These are phyloP conservation scores for Boletellus sp. DNA, from an alignment of 1,284 basidiomycete genomes.

Conservation along the genomic window DNA sequence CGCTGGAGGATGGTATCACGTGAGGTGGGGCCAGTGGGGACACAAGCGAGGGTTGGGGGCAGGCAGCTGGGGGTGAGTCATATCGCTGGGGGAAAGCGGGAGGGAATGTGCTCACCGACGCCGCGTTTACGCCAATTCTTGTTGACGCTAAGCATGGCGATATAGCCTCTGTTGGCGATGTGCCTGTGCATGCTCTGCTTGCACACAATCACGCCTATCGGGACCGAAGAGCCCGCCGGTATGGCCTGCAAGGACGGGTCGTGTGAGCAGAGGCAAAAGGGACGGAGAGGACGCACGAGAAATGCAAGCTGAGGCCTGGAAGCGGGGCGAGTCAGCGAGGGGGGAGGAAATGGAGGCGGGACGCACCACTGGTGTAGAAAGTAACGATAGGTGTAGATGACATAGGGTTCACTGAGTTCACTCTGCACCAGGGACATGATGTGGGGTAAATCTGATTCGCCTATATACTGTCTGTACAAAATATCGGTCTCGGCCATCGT, in stretches of 20 bases:
- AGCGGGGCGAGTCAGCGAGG: slow-evolving; percentile 6
- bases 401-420: slow-evolving; percentile 94
- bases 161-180: slow-evolving; percentile 84
- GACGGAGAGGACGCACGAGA: slow-evolving; percentile 53
- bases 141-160: slow-evolving; percentile 94
- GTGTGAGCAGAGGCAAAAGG: slow-evolving; percentile 2
- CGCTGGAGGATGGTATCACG: slow-evolving; percentile 8
- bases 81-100: no score
- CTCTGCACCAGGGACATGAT: slow-evolving; percentile 87
- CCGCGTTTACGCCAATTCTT: slow-evolving; percentile 81
- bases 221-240: slow-evolving; percentile 49
- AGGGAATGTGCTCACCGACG: slow-evolving; percentile 65
- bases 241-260: slow-evolving; percentile 22
- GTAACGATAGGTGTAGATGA: slow-evolving; percentile 91
- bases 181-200: slow-evolving; percentile 88
- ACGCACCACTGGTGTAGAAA: slow-evolving; percentile 90
- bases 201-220: slow-evolving; percentile 92
- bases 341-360: neutral
- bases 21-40: neutral
- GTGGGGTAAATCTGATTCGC: slow-evolving; percentile 74
- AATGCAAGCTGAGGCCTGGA: slow-evolving; percentile 90
- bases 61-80: neutral
- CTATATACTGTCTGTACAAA: slow-evolving; percentile 67
- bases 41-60: no score
- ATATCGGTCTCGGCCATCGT: slow-evolving; percentile 48